Conservation (phyloP, 2,329 filamentous ascomycete species). For the Coniochaeta hoffmannii region DNA sequence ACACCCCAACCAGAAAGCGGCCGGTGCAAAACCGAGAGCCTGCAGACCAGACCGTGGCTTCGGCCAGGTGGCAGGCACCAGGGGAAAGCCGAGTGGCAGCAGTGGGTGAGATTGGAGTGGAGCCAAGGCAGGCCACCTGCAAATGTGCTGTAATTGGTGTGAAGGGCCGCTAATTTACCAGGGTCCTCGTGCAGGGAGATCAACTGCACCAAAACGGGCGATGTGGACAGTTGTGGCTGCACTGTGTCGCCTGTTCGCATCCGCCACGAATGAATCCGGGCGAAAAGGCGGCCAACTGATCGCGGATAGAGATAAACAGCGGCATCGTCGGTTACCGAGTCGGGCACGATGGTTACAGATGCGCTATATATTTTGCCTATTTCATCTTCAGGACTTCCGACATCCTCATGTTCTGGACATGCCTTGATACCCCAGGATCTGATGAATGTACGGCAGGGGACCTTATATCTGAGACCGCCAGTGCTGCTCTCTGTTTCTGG, state of each 20-base stretch:
- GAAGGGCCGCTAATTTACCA: neutral
- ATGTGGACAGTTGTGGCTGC: neutral
- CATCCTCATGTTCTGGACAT: no score
- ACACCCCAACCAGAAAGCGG: neutral
- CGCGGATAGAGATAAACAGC: neutral
- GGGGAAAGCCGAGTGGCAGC: neutral
- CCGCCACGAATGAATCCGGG: neutral
- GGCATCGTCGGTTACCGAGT: neutral
- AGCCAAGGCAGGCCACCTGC: no score
- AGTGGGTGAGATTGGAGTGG: constrained; percentile 2
- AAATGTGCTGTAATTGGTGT: neutral
- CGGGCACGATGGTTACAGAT: neutral
- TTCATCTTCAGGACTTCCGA: neutral
- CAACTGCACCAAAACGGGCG: neutral
- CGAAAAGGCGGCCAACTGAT: neutral
- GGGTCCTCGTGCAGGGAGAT: neutral
- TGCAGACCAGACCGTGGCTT: neutral
- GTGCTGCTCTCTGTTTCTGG: no score
- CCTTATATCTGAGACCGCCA: neutral
- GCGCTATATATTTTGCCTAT: neutral
- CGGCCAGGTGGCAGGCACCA: constrained; percentile 1
- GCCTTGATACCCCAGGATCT: no score
- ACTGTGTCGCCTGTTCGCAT: neutral
- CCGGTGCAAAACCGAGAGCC: neutral
- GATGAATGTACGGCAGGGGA: neutral